Percentiles rank a stretch among this genome's conserved stretches.
Evolutionary conservation across 139 green algal genomes (phyloP).

Genomic region (Chlamydomonas incerta): DNA sequence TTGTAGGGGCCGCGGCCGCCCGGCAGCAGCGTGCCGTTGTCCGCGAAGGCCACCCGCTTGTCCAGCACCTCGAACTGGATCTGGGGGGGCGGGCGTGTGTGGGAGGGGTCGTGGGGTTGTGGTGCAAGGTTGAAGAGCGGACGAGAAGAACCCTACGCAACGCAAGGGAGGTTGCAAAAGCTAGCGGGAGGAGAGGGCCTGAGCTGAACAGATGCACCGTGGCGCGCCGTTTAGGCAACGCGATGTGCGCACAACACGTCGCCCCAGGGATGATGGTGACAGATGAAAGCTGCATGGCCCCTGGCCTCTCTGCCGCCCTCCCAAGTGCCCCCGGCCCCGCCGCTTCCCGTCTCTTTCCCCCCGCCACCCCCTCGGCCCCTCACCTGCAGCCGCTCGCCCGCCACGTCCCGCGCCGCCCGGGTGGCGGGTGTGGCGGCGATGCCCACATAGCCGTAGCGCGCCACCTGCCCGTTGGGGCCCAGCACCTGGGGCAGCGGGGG

Average conservation of each 20-base stretch:
- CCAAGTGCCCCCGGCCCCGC: too few relatives aligned
- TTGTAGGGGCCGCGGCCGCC: slow-evolving; percentile 76
- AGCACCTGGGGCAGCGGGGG: slow-evolving; percentile 64
- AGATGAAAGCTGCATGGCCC: too few relatives aligned
- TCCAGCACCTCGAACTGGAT: slow-evolving; percentile 60
- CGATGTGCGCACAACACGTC: too few relatives aligned
- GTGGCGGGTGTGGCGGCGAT: slow-evolving; percentile 70
- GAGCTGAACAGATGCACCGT: too few relatives aligned
- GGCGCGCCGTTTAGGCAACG: too few relatives aligned
- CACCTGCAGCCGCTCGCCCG: slow-evolving; percentile 80
- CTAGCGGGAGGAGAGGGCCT: too few relatives aligned
- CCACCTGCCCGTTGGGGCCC: slow-evolving; percentile 74
- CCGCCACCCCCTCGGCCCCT: neutral
- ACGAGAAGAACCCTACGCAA: too few relatives aligned
- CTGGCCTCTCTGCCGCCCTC: too few relatives aligned
- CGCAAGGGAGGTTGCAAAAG: too few relatives aligned
- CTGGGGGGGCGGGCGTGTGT: slow-evolving; percentile 12
- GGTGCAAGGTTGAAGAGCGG: neutral
- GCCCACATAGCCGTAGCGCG: slow-evolving; percentile 76
- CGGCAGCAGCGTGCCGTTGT: slow-evolving; percentile 45
- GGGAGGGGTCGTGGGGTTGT: neutral
- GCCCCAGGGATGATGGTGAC: too few relatives aligned
- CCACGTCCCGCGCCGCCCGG: slow-evolving; percentile 78
- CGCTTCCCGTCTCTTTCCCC: too few relatives aligned
- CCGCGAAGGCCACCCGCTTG: slow-evolving; percentile 44